Conservation (phyloP, 1,284 basidiomycete species). For the Earliella scabrosa region DNA sequence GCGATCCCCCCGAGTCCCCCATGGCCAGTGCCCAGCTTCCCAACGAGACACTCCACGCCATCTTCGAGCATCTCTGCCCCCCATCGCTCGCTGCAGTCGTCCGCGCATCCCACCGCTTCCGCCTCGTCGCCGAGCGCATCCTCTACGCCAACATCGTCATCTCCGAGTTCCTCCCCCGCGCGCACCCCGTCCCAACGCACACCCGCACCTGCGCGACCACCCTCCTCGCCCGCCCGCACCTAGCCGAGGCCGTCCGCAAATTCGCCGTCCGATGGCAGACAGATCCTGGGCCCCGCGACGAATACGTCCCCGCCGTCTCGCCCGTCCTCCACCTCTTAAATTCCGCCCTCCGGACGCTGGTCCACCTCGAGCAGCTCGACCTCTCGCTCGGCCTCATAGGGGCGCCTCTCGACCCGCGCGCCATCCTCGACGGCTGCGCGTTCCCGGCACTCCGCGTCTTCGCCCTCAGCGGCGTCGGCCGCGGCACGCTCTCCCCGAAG, state of each 20-base stretch:
- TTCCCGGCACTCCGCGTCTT: slow-evolving; percentile 48
- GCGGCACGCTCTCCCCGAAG: slow-evolving; percentile 38
- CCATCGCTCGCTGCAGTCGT: slow-evolving; percentile 44
- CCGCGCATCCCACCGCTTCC: slow-evolving; percentile 53
- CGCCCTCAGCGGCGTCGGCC: slow-evolving; percentile 54
- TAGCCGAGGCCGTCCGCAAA: slow-evolving; percentile 47
- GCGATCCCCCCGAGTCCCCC: not conserved
- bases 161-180: slow-evolving; percentile 48
- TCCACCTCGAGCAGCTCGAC: slow-evolving; percentile 56
- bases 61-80: slow-evolving; percentile 51
- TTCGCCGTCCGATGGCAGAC: slow-evolving; percentile 60
- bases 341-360: slow-evolving; percentile 45
- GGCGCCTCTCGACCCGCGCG: slow-evolving; percentile 29
- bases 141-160: slow-evolving; percentile 58
- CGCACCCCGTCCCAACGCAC: slow-evolving; percentile 45
- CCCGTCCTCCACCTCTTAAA: slow-evolving; percentile 30
- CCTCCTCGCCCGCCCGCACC: slow-evolving; percentile 49
- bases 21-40: slow-evolving; percentile 43
- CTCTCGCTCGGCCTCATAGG: slow-evolving; percentile 50
- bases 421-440: slow-evolving; percentile 33
- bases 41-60: slow-evolving; percentile 59
- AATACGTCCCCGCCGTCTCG: slow-evolving; percentile 30
- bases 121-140: slow-evolving; percentile 57
- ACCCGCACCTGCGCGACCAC: slow-evolving; percentile 57
- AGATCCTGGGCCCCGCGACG: slow-evolving; percentile 34